Evolutionary conservation across 163 green algal genomes (phyloP), one percentile per base, ranked within the genome.

Genomic region (Chlamydomonas reinhardtii): DNA sequence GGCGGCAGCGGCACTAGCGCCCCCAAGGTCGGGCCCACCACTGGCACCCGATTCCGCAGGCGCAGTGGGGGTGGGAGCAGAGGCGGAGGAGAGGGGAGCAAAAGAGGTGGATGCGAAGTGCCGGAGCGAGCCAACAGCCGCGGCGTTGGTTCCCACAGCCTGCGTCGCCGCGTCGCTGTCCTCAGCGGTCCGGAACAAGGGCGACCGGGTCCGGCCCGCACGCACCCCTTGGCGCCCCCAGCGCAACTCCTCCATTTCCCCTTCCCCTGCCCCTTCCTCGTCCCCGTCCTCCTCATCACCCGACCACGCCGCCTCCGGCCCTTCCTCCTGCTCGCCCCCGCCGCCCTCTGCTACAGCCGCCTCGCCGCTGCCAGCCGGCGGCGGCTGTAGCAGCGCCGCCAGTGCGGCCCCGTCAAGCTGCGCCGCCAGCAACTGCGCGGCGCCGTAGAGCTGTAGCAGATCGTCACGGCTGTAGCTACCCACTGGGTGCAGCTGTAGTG

Each of bases 391-490:
- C 64, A 25, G 27, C 66, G 31, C 66, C 66, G 66, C n/a, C 66
- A 27, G 31, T 1, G 20, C 31, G 2, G 31, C 66, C 9, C 64
- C 78, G 0, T 76, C 20, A 43, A 85, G 9, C 14, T 76, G 64
- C 9, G 64, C 48, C 24, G 68, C 79, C 27, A 85, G 32, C 48
- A 85, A 14, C 16, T 77, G 68, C 4, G 68, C 52, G 6, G 52
- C 79, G 32, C 66, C 52, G 79, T 86, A 79, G 34, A 86, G 35
- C 70, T 66, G 54, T 34, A 79, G 34, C 54, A 86, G 70, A 34
- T 52, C 54, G 5, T 79, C 80, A 1, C 35, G 25, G 34, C 35
- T 66, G 35, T 32, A 80, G 34, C 34, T 65, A 0, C 24, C 29
- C 34, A 29, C 25, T 8, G 69, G 70, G 29, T 80, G 70, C 27